These are phyloP conservation scores for Goniomonas avonlea DNA, from an alignment of 78 protist genomes.

Conservation along the genomic window DNA sequence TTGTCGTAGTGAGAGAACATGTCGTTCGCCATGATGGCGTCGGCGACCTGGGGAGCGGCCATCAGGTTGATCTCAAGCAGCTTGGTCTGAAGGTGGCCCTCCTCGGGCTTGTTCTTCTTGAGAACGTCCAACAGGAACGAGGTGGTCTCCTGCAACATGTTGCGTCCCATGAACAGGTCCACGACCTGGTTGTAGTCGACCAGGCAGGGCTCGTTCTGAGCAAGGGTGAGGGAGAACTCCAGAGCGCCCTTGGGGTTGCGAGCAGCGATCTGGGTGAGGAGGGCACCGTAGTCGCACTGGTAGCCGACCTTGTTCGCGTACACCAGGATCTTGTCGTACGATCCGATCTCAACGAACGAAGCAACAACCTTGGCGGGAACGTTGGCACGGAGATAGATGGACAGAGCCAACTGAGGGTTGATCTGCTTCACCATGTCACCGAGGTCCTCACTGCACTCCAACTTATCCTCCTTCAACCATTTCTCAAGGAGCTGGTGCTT, in stretches of 20 bases:
- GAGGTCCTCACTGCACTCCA: constrained; percentile 92
- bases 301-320: constrained; percentile 78
- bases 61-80: constrained; percentile 89
- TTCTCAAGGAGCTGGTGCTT: constrained; percentile 68
- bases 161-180: constrained; percentile 73
- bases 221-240: constrained; percentile 72
- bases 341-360: constrained; percentile 77
- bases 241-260: constrained; percentile 77
- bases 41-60: constrained; percentile 68
- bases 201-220: constrained; percentile 56
- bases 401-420: constrained; percentile 69
- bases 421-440: constrained; percentile 82
- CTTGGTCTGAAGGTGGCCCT: constrained; percentile 90
- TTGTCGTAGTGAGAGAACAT: constrained; percentile 89
- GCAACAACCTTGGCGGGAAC: constrained; percentile 76
- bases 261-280: constrained; percentile 55
- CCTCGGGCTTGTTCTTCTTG: constrained; percentile 69
- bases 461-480: constrained; percentile 90
- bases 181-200: constrained; percentile 67
- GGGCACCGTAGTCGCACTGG: constrained; percentile 41
- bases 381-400: constrained; percentile 79
- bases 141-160: constrained; percentile 80
- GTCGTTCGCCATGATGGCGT: constrained; percentile 1
- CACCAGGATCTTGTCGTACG: constrained; percentile 78
- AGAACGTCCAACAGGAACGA: constrained; percentile 86